Evolutionary conservation across 805 yeast genomes (phyloP).

Genomic region (Hanseniaspora meyeri): DNA sequence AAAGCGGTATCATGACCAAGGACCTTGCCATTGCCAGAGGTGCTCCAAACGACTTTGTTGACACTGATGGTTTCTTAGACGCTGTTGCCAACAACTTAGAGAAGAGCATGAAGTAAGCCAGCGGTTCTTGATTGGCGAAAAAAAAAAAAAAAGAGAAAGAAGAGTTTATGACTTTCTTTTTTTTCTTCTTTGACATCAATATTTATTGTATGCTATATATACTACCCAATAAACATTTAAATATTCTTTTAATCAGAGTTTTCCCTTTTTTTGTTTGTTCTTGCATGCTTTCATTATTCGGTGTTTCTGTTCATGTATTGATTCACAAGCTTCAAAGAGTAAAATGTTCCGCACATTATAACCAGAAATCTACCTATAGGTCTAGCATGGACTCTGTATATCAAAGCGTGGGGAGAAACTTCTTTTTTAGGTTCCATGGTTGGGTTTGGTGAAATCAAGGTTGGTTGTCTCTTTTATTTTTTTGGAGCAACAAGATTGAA

Average conservation of each 20-base stretch:
- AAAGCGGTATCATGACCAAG: constrained; percentile 64
- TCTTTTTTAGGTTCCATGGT: constrained; percentile 7
- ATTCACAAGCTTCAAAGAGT: constrained; percentile 34
- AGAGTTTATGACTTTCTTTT: no score
- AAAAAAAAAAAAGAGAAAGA: no score
- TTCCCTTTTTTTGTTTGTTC: no score
- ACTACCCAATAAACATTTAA: neutral
- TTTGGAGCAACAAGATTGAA: no score
- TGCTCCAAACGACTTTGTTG: constrained; percentile 49
- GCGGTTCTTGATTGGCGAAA: no score
- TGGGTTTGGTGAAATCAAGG: neutral
- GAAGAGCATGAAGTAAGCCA: constrained; percentile 12
- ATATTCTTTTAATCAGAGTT: neutral
- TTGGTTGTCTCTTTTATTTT: no score
- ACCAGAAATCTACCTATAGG: constrained; percentile 37
- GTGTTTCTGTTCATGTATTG: constrained; percentile 17
- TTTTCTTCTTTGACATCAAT: no score
- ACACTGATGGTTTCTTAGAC: constrained; percentile 64
- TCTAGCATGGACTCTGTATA: constrained; percentile 36
- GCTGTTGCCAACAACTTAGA: constrained; percentile 57
- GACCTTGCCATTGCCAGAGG: constrained; percentile 68
- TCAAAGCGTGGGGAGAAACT: constrained; percentile 22
- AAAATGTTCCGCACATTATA: constrained; percentile 37
- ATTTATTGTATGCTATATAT: no score
- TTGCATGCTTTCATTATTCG: neutral